Conservation (phyloP, 331 rosid genomes). For the Ulmus americana region DNA sequence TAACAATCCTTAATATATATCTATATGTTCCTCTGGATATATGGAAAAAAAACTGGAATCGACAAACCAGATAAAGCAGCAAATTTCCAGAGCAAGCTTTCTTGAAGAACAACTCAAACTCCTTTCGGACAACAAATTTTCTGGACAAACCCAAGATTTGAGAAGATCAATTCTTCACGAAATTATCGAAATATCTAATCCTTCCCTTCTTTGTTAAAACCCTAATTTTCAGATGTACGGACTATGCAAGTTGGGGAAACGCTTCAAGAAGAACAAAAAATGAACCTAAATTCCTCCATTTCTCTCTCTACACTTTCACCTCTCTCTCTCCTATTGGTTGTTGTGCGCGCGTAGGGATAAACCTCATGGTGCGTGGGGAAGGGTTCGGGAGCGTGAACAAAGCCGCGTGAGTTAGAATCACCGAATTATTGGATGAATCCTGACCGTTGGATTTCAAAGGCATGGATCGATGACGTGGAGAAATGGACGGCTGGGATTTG, state of each 20-base stretch:
- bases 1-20: neutral
- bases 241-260: slow-evolving; percentile 30
- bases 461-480: slow-evolving; percentile 61
- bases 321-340: slow-evolving; percentile 34
- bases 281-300: neutral
- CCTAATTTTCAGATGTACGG: slow-evolving; percentile 32
- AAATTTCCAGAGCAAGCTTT: neutral
- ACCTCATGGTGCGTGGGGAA: slow-evolving; percentile 44
- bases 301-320: slow-evolving; percentile 21
- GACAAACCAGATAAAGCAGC: slow-evolving; percentile 11
- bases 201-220: slow-evolving; percentile 16
- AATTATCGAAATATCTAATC: neutral
- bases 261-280: slow-evolving; percentile 1
- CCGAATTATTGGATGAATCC: slow-evolving; percentile 10
- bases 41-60: neutral
- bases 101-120: neutral
- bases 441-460: slow-evolving; percentile 30
- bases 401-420: slow-evolving; percentile 30
- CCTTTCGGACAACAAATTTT: too few species aligned
- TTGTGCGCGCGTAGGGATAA: slow-evolving; percentile 33
- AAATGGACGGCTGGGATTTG: slow-evolving; percentile 34
- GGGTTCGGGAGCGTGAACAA: slow-evolving; percentile 42
- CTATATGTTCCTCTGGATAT: neutral
- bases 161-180: neutral
- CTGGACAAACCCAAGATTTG: slow-evolving; percentile 10